Percentiles rank a stretch among this genome's conserved stretches.
phyloP scores from a whole-genome alignment of 768 basidiomycete species.

The Tulasnella sp. region DNA sequence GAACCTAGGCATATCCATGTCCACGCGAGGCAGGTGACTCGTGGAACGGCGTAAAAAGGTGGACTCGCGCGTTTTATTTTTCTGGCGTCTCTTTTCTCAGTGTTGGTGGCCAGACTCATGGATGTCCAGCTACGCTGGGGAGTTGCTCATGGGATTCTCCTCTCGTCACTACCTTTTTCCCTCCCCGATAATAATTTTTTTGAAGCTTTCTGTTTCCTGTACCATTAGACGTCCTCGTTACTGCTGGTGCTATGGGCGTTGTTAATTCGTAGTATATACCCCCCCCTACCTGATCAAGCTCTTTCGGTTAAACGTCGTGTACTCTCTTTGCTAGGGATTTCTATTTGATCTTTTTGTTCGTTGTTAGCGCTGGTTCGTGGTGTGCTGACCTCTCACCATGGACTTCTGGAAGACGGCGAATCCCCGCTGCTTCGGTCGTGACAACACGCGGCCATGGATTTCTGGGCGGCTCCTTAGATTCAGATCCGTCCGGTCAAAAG shows the following conservation, averaged over 20 bases:
- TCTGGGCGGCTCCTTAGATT: too few relatives aligned
- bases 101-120: too few relatives aligned
- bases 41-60: not conserved
- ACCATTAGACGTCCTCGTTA: not conserved
- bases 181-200: not conserved
- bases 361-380: not conserved
- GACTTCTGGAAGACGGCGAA: not conserved
- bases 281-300: not conserved
- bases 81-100: not conserved
- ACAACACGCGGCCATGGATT: not conserved
- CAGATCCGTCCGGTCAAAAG: not conserved
- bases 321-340: not conserved
- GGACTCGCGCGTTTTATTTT: not conserved
- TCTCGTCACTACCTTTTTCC: not conserved
- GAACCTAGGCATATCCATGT: constrained; percentile 67
- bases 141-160: not conserved
- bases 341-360: not conserved
- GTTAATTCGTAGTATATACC: not conserved
- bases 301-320: not conserved
- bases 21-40: constrained; percentile 24
- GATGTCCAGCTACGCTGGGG: not conserved
- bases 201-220: not conserved
- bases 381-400: not conserved
- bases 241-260: not conserved
- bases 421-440: not conserved